Conservation (phyloP, 352 stramenopile species). For the Phytophthora constricta region DNA sequence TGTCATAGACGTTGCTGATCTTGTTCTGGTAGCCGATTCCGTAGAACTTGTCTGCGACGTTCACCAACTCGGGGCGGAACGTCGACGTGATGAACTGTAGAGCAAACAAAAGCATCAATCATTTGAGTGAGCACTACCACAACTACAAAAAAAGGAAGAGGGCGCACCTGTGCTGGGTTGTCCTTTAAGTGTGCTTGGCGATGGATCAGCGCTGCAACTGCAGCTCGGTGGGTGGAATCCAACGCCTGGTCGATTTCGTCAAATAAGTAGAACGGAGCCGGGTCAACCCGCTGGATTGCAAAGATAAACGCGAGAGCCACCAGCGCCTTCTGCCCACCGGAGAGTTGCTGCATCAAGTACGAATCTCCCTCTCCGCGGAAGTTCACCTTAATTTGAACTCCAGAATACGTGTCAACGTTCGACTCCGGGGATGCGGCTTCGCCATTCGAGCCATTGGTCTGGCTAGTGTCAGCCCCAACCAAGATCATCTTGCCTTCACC, state of each 20-base stretch:
- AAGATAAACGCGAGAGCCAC: slow-evolving; percentile 99
- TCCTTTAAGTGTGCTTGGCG: slow-evolving; percentile 95
- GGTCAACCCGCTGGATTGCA: slow-evolving; percentile 98
- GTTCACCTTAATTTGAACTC: slow-evolving; percentile 98
- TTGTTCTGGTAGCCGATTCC: slow-evolving; percentile 99
- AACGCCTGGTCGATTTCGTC: slow-evolving; percentile 99
- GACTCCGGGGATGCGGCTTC: slow-evolving; percentile 38
- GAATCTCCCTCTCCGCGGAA: slow-evolving; percentile 97
- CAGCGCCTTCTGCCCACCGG: slow-evolving; percentile 98
- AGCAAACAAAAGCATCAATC: slow-evolving; percentile 19
- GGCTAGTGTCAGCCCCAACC: slow-evolving; percentile 86
- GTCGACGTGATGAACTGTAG: slow-evolving; percentile 98
- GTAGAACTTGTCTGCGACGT: slow-evolving; percentile 97
- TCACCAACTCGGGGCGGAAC: slow-evolving; percentile 99
- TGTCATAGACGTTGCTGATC: slow-evolving; percentile 93
- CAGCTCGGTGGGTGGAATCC: slow-evolving; percentile 98
- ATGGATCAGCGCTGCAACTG: slow-evolving; percentile 97
- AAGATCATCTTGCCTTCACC: slow-evolving; percentile 97
- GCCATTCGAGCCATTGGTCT: slow-evolving; percentile 14
- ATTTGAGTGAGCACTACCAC: neutral
- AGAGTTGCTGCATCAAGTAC: slow-evolving; percentile 99
- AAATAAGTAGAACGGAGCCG: slow-evolving; percentile 99
- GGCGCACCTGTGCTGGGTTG: slow-evolving; percentile 94
- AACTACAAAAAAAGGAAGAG: neutral
- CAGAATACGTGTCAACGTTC: slow-evolving; percentile 94